phyloP scores from a whole-genome alignment of 2,329 filamentous ascomycete species.

The Aspergillus sp. region DNA sequence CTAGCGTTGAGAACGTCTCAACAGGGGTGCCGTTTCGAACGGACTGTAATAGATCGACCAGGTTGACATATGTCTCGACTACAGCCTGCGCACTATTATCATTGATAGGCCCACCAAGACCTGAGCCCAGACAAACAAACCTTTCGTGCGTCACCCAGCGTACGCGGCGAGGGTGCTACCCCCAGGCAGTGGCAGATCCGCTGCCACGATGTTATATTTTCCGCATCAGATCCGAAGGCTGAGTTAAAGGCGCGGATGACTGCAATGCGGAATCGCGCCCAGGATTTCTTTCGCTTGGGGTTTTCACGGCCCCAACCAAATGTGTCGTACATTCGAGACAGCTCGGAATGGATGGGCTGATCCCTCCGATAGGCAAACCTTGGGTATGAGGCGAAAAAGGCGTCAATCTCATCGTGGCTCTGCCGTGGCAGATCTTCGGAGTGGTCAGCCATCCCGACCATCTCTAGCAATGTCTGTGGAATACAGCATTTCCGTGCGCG shows the following conservation, averaged over 20 bases:
- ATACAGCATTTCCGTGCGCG: too few relatives aligned
- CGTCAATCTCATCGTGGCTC: background rate
- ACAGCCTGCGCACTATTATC: background rate
- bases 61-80: background rate
- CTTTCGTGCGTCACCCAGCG: background rate
- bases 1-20: background rate
- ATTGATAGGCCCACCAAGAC: too few relatives aligned
- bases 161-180: background rate
- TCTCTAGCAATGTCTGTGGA: too few relatives aligned
- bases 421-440: background rate
- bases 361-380: background rate
- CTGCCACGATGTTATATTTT: background rate
- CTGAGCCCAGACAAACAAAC: background rate
- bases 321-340: background rate
- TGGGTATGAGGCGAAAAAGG: background rate
- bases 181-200: background rate
- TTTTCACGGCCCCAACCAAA: too few relatives aligned
- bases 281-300: too few relatives aligned
- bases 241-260: too few relatives aligned
- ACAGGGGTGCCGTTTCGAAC: background rate
- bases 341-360: background rate
- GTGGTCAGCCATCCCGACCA: background rate
- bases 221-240: too few relatives aligned
- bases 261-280: too few relatives aligned
- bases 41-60: background rate